Evolutionary conservation across 108 stramenopile genomes (phyloP), one percentile per base, ranked within the genome.

Genomic region (Thalassiosira profunda): DNA sequence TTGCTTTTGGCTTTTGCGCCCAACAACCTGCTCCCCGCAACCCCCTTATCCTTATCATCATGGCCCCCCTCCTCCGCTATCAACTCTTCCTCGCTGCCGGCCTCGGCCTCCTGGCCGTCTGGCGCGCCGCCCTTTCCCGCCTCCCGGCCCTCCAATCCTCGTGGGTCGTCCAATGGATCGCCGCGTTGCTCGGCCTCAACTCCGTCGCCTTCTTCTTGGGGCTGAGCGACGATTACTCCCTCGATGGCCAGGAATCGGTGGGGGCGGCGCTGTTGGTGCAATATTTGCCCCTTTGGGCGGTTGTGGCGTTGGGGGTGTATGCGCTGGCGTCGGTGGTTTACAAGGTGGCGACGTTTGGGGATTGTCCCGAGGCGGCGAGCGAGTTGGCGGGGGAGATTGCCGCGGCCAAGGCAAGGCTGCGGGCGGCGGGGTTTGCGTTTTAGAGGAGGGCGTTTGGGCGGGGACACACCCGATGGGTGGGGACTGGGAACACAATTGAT

Each of bases 201-300:
- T n/a, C n/a, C n/a, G n/a, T n/a, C n/a, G n/a, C n/a, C n/a, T n/a
- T n/a, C n/a, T n/a, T n/a, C n/a, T n/a, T n/a, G n/a, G n/a, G n/a
- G n/a, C n/a, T n/a, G n/a, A n/a, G n/a, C n/a, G n/a, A n/a, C n/a
- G n/a, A 33, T 6, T 23, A 31, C 18, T 31, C 30, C 34, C 20
- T 23, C 34, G 28, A 46, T 33, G 46, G 36, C 25, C 15, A 9
- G 25, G 49, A n/a, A 49, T 26, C 49, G 1, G n/a, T n/a, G n/a
- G n/a, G n/a, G n/a, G n/a, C n/a, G n/a, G 61, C 57, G 31, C 11
- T 70, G 17, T 24, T 81, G 0, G 49, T 86, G 11, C 38, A 4
- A 14, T 92, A 77, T 58, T 70, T 88, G n/a, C 91, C 91, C 3
- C 14, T 92, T 11, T 92, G 82, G 87, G 65, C 75, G 1, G 64